Conservation (phyloP, 441 rosid species). For the Euphorbia schlechtendalii region DNA sequence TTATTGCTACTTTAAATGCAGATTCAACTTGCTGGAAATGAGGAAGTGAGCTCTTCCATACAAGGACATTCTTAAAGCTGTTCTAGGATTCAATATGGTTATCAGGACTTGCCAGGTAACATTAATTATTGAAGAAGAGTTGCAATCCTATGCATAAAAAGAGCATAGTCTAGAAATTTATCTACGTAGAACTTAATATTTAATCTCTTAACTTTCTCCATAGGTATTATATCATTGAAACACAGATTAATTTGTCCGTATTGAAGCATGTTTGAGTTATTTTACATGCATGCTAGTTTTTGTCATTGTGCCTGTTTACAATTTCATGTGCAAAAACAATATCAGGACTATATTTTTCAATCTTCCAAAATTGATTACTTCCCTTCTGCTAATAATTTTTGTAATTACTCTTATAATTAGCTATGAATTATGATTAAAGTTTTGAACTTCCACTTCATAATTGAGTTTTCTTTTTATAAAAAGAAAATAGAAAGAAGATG, state of each 20-base stretch:
- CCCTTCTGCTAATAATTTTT: background rate
- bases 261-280: background rate
- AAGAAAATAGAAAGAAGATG: background rate
- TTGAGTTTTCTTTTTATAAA: background rate
- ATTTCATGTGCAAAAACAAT: background rate
- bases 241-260: background rate
- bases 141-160: conserved; percentile 6
- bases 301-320: background rate
- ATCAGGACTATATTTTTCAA: background rate
- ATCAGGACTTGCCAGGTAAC: background rate
- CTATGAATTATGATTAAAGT: background rate
- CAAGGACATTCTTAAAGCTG: background rate
- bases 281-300: background rate
- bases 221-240: background rate
- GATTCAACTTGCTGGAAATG: conserved; percentile 1
- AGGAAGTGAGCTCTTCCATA: conserved; percentile 1
- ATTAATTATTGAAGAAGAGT: conserved; percentile 7
- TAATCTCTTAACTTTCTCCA: background rate
- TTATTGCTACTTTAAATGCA: conserved; percentile 2
- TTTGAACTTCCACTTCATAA: background rate
- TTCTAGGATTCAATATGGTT: background rate
- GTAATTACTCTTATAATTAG: background rate
- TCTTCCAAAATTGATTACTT: background rate
- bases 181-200: background rate
- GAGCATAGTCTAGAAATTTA: background rate